Percentiles rank a stretch among this genome's conserved stretches.
phyloP scores from a whole-genome alignment of 441 rosid genomes.

The Brassica hybrid region DNA sequence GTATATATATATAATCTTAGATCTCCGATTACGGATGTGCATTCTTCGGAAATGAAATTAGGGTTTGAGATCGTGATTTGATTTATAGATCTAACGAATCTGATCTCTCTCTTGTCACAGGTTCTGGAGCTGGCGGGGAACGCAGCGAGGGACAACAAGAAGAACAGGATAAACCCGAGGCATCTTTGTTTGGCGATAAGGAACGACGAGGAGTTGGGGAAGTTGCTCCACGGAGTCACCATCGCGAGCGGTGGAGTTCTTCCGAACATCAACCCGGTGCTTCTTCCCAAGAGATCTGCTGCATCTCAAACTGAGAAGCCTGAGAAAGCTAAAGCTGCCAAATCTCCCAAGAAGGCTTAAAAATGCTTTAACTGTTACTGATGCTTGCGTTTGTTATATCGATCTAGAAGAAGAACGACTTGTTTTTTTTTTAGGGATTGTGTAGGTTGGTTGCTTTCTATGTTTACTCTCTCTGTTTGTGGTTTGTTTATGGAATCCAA shows the following conservation, averaged over 20 bases:
- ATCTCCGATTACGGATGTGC: constrained; percentile 2
- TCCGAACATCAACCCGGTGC: constrained; percentile 58
- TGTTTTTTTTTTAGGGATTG: constrained; percentile 29
- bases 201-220: constrained; percentile 68
- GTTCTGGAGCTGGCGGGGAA: constrained; percentile 66
- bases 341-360: constrained; percentile 49
- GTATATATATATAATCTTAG: constrained; percentile 32
- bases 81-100: constrained; percentile 21
- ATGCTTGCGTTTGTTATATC: neutral
- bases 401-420: constrained; percentile 5
- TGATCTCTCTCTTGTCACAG: constrained; percentile 27
- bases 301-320: constrained; percentile 36
- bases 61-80: constrained; percentile 9
- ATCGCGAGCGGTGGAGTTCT: constrained; percentile 68
- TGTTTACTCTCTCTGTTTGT: neutral
- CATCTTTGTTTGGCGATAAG: constrained; percentile 58
- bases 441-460: constrained; percentile 9
- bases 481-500: neutral
- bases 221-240: constrained; percentile 59
- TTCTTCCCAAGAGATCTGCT: constrained; percentile 56
- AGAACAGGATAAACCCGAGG: constrained; percentile 63
- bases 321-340: constrained; percentile 31
- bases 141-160: constrained; percentile 69
- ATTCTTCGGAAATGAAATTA: constrained; percentile 6
- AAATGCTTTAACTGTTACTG: neutral